These are phyloP conservation scores for Neofusicoccum parvum DNA, from an alignment of 2,329 filamentous ascomycete genomes.

Conservation along the genomic window DNA sequence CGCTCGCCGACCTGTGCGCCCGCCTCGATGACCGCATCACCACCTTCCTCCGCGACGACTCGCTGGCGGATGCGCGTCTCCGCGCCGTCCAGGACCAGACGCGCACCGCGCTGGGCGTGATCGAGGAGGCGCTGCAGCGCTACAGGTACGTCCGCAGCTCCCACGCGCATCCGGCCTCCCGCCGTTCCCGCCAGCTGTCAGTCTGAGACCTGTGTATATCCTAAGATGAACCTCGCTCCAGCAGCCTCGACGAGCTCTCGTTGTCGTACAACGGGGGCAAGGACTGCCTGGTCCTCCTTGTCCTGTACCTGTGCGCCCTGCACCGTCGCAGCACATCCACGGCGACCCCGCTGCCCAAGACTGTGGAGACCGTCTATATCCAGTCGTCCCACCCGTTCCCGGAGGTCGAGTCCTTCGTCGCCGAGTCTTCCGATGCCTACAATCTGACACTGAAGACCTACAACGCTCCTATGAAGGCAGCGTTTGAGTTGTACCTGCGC, in stretches of 20 bases:
- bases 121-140: slow-evolving; percentile 71
- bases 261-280: slow-evolving; percentile 98
- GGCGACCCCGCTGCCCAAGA: slow-evolving; percentile 39
- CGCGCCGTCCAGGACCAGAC: slow-evolving; percentile 73
- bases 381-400: slow-evolving; percentile 80
- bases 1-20: slow-evolving; percentile 48
- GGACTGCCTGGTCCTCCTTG: slow-evolving; percentile 89
- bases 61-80: slow-evolving; percentile 52
- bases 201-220: slow-evolving; percentile 15
- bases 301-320: slow-evolving; percentile 76
- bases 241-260: slow-evolving; percentile 74
- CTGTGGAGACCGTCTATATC: slow-evolving; percentile 84
- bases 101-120: slow-evolving; percentile 69
- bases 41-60: slow-evolving; percentile 62
- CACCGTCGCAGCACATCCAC: slow-evolving; percentile 39
- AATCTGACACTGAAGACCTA: slow-evolving; percentile 76
- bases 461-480: slow-evolving; percentile 75
- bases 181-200: slow-evolving; percentile 8
- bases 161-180: slow-evolving; percentile 6
- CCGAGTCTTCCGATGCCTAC: slow-evolving; percentile 65
- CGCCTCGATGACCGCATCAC: slow-evolving; percentile 63
- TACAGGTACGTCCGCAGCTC: slow-evolving; percentile 64
- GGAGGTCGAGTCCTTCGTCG: slow-evolving; percentile 84
- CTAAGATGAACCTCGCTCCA: slow-evolving; percentile 26
- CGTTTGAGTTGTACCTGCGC: slow-evolving; percentile 74